Base-by-base conservation (phyloP, 2,329 filamentous ascomycete species). In the Macrophomina phaseolina region DNA sequence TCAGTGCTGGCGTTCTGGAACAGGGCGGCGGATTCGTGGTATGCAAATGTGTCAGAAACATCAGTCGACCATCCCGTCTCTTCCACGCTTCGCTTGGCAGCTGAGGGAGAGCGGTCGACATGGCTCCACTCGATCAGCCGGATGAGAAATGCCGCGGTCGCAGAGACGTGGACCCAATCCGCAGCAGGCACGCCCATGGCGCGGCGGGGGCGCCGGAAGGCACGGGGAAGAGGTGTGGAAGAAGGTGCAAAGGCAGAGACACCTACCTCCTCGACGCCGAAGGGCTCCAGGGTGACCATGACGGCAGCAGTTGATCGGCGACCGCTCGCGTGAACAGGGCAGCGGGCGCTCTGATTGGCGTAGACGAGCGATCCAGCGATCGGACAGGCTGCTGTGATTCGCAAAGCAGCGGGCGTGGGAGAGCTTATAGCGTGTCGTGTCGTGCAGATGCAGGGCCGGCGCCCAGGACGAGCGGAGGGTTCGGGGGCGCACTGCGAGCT, bases 221-320 rank as follows among this genome's bases (percentile, higher is more conserved):
- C 7, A 14, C 56, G 42, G 49, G 56, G 36, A n/a, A 42, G 42
- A 48, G 7, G 16, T 3, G 56, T 12, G 28, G 18, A 48, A 46
- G 48, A 18, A 30, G 42, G 7, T 12, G 18, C 40, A 40, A 12
- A 30, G 46, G 4, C 38, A 34, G 38, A 34, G 28, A 32, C 12
- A 65, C 63, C 42, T 65, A 65, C 63, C 42, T 65, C 51, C 28
- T 65, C 63, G 14, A 65, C 63, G 8, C 46, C 63, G 18, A 65
- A 65, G 16, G 51, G 63, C 52, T 65, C 63, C 32, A 65, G 9
- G 8, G 48, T 32, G 30, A 65, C 63, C 63, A 65, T 1, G 81
- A 32, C 38, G 46, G 30, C 61, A 28, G 11, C 23, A 45, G 58
- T 38, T 62, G 58, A 49, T 62, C 58, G 42, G 28, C 58, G 32